Evolutionary conservation across 345 rosid genomes (phyloP).

Genomic region (Lumnitzera racemosa): DNA sequence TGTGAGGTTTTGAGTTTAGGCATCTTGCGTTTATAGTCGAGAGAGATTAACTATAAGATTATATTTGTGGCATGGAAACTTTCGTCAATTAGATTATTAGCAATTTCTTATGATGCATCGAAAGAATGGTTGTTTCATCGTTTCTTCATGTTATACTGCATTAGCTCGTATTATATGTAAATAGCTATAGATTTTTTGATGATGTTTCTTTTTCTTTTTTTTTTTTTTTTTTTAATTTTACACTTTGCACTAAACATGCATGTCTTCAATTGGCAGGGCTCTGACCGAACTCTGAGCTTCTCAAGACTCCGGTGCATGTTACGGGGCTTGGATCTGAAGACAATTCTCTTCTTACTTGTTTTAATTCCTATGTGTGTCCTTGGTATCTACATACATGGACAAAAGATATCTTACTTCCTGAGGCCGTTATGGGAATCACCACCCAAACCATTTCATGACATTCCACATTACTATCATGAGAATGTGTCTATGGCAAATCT

Average conservation of each 20-base stretch:
- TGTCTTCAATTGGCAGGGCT: conserved; percentile 45
- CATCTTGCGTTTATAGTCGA: too few relatives aligned
- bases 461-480: conserved; percentile 77
- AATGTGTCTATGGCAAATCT: conserved; percentile 71
- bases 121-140: too few relatives aligned
- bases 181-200: not conserved
- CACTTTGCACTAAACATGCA: not conserved
- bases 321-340: conserved; percentile 81
- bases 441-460: conserved; percentile 65
- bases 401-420: conserved; percentile 73
- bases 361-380: conserved; percentile 65
- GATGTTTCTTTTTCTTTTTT: not conserved
- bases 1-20: too few relatives aligned
- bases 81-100: too few relatives aligned
- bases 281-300: conserved; percentile 67
- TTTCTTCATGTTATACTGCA: too few relatives aligned
- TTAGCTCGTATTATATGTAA: too few relatives aligned
- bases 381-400: conserved; percentile 61
- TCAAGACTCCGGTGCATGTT: conserved; percentile 86
- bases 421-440: conserved; percentile 88
- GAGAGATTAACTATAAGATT: too few relatives aligned
- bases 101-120: too few relatives aligned
- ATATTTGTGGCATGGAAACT: too few relatives aligned
- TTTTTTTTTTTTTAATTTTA: not conserved
- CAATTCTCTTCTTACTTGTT: conserved; percentile 51